These are phyloP conservation scores for Yamadazyma sp. DNA, from an alignment of 1,139 yeast species.

Conservation along the genomic window DNA sequence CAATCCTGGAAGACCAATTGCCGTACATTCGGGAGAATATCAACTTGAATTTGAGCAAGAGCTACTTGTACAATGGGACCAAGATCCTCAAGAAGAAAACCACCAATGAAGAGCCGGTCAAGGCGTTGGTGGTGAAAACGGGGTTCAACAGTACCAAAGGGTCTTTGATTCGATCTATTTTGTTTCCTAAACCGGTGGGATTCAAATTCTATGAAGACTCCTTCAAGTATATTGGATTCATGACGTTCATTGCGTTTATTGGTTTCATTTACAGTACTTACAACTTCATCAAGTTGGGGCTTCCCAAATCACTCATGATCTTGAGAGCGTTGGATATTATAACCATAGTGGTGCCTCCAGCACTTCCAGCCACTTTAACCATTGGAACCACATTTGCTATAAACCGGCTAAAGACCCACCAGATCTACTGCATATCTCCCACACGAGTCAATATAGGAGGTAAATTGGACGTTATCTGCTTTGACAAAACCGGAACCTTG, in stretches of 20 bases:
- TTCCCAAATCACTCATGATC: slow-evolving; percentile 67
- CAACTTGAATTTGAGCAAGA: slow-evolving; percentile 67
- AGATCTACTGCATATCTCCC: slow-evolving; percentile 89
- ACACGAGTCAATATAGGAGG: slow-evolving; percentile 94
- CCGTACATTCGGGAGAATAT: slow-evolving; percentile 57
- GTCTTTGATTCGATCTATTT: slow-evolving; percentile 90
- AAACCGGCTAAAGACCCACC: slow-evolving; percentile 59
- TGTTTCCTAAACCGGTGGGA: slow-evolving; percentile 92
- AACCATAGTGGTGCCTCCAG: slow-evolving; percentile 98
- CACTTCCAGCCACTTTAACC: slow-evolving; percentile 93
- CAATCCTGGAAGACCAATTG: slow-evolving; percentile 65
- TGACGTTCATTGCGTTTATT: slow-evolving; percentile 79
- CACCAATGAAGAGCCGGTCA: slow-evolving; percentile 65
- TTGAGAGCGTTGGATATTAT: slow-evolving; percentile 89
- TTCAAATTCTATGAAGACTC: slow-evolving; percentile 94
- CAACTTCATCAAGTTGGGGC: slow-evolving; percentile 75
- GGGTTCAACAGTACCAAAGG: slow-evolving; percentile 97
- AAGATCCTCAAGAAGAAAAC: slow-evolving; percentile 79
- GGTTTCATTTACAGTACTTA: slow-evolving; percentile 86
- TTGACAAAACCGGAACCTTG: slow-evolving; percentile 95
- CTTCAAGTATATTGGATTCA: slow-evolving; percentile 91
- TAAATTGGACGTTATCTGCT: slow-evolving; percentile 82
- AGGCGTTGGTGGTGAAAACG: slow-evolving; percentile 84
- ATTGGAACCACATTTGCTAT: slow-evolving; percentile 95
- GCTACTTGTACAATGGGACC: slow-evolving; percentile 85